Conservation (phyloP, 805 yeast genomes). For the Lipomyces spencermartinsiae region DNA sequence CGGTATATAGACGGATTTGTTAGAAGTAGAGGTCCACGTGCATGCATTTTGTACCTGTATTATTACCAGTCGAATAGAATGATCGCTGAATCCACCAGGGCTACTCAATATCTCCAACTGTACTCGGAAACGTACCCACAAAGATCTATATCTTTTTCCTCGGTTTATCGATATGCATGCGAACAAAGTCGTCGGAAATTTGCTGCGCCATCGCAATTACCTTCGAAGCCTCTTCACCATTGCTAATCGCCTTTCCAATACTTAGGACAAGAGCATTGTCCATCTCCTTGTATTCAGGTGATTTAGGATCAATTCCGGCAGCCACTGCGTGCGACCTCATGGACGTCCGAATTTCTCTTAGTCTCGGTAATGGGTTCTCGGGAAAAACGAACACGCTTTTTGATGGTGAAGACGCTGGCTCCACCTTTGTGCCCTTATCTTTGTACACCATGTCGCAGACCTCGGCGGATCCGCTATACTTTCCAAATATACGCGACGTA, state of each 20-base stretch:
- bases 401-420: neutral
- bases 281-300: neutral
- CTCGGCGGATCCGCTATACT: neutral
- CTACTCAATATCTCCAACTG: no score
- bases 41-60: neutral
- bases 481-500: neutral
- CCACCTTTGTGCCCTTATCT: neutral
- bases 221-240: neutral
- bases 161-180: neutral
- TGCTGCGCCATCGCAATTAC: neutral
- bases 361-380: neutral
- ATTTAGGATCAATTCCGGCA: neutral
- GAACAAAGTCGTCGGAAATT: neutral
- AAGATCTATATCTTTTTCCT: neutral
- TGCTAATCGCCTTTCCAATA: neutral
- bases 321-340: neutral
- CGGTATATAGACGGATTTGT: neutral
- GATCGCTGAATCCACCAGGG: neutral
- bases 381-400: neutral
- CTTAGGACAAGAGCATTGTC: neutral
- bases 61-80: neutral
- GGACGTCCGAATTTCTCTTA: neutral
- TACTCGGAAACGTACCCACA: neutral
- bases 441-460: constrained; percentile 2
- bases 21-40: neutral